A percentile compares a stretch with the other conserved stretches of the same genome.
Conservation (phyloP, 257 asterid species). For the Eustoma russellianum region DNA sequence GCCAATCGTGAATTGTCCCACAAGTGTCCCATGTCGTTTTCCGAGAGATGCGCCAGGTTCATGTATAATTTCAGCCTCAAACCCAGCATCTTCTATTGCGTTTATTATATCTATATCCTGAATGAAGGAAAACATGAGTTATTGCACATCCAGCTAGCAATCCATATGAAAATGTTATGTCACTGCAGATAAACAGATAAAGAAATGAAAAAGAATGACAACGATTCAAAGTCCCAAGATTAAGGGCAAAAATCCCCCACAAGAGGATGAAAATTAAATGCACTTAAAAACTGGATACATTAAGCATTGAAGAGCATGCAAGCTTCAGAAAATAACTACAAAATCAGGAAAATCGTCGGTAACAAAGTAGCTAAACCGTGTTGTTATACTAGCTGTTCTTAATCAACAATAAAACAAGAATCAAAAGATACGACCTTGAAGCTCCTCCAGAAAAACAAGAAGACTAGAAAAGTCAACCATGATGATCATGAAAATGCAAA, state of each 20-base stretch:
- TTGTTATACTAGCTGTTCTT: too few relatives aligned
- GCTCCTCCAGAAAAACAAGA: too few relatives aligned
- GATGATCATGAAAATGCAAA: too few relatives aligned
- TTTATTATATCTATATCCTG: conserved; percentile 76
- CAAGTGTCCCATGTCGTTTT: conserved; percentile 37
- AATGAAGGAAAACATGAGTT: conserved; percentile 19
- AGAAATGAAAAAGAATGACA: conserved; percentile 3
- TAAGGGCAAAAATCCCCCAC: not conserved
- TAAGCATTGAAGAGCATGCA: too few relatives aligned
- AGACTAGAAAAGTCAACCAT: too few relatives aligned
- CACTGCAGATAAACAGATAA: too few relatives aligned
- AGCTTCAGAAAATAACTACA: too few relatives aligned
- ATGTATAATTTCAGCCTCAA: conserved; percentile 83
- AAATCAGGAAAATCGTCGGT: too few relatives aligned
- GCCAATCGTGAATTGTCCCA: conserved; percentile 92
- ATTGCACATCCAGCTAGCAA: conserved; percentile 9
- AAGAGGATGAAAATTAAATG: not conserved
- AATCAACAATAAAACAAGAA: too few relatives aligned
- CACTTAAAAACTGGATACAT: not conserved
- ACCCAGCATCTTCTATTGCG: conserved; percentile 99
- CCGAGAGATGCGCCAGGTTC: conserved; percentile 44
- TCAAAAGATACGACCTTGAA: too few relatives aligned
- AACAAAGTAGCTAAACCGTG: too few relatives aligned
- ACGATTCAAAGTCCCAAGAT: not conserved
- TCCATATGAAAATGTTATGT: conserved; percentile 3